A percentile compares a stretch with the other conserved stretches of the same genome.
Conservation (phyloP, 2,329 filamentous ascomycete genomes). For the Keithomyces neogunnii region DNA sequence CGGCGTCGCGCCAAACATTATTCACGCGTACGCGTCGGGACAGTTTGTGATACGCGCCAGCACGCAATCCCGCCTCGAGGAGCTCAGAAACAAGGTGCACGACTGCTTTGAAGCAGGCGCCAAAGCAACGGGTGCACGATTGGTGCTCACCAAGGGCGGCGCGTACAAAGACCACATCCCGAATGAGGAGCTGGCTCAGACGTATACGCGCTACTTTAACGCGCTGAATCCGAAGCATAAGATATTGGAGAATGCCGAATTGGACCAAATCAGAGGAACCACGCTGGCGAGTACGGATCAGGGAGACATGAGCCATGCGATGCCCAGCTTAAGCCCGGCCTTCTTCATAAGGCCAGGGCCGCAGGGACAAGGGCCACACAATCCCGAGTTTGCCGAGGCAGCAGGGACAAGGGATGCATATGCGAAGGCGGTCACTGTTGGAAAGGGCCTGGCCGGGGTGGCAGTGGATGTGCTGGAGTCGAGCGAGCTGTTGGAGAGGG, state of each 20-base stretch:
- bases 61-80: slow-evolving; percentile 30
- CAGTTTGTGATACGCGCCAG: slow-evolving; percentile 35
- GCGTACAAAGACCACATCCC: slow-evolving; percentile 47
- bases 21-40: slow-evolving; percentile 38
- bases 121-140: slow-evolving; percentile 32
- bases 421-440: slow-evolving; percentile 32
- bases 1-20: slow-evolving; percentile 44
- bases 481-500: background rate
- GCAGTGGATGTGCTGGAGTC: background rate
- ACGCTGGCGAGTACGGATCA: slow-evolving; percentile 49
- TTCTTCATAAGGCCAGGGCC: slow-evolving; percentile 38
- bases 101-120: slow-evolving; percentile 29
- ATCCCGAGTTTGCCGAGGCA: slow-evolving; percentile 40
- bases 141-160: slow-evolving; percentile 29
- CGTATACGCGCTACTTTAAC: slow-evolving; percentile 38
- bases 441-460: slow-evolving; percentile 19
- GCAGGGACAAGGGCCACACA: slow-evolving; percentile 36
- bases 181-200: slow-evolving; percentile 37
- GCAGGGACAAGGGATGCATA: slow-evolving; percentile 38
- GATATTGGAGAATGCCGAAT: slow-evolving; percentile 27
- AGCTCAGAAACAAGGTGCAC: slow-evolving; percentile 31
- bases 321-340: slow-evolving; percentile 44
- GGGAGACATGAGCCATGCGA: slow-evolving; percentile 47
- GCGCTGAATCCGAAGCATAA: slow-evolving; percentile 21
- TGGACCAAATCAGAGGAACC: slow-evolving; percentile 31